Evolutionary conservation across 331 rosid species (phyloP).

Genomic region (Quercus tomentella): DNA sequence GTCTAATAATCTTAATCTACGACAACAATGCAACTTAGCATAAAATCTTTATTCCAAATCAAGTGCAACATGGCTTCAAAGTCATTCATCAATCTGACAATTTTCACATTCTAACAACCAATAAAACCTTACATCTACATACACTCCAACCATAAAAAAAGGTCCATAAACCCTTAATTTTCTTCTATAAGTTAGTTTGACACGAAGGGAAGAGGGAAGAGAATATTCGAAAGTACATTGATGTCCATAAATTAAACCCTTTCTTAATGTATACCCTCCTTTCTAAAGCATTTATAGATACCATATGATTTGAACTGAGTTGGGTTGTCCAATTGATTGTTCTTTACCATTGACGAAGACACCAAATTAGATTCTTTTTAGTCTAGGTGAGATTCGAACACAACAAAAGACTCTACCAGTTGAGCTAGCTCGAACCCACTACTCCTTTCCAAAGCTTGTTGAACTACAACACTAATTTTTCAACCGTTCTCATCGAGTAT

Average conservation of each 20-base stretch:
- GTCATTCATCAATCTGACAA: background rate
- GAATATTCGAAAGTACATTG: no score
- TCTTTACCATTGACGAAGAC: no score
- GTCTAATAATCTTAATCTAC: background rate
- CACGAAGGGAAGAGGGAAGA: no score
- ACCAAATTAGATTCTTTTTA: no score
- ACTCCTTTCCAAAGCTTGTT: background rate
- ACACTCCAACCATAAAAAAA: background rate
- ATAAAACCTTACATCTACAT: background rate
- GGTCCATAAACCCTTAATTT: background rate
- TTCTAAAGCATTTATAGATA: no score
- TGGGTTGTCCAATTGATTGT: no score
- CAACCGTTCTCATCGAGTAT: background rate
- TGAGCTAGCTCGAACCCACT: no score
- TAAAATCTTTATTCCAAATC: background rate
- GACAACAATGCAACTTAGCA: background rate
- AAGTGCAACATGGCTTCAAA: background rate
- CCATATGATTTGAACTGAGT: no score
- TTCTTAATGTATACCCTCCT: background rate
- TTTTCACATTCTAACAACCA: background rate
- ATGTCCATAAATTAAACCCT: background rate
- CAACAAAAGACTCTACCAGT: no score
- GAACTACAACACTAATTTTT: background rate
- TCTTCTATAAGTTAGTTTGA: no score
- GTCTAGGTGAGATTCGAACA: no score